Base-by-base conservation (phyloP, 208 protist genomes). In the Borovskyia barvae region DNA sequence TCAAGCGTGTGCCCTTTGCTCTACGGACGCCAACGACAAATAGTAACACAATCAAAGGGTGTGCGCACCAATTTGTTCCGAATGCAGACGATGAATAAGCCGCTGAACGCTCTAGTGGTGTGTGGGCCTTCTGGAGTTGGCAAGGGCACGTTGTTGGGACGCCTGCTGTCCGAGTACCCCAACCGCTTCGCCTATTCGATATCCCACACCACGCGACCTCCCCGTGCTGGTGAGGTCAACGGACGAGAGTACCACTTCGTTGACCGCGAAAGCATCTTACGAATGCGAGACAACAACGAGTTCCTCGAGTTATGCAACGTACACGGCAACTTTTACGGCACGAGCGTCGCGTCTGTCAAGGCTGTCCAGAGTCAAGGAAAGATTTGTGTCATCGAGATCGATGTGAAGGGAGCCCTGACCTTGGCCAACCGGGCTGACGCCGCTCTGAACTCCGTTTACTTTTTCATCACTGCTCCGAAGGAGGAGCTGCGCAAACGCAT, bases 271-370 rank as follows among this genome's bases (percentile, higher is more conserved):
- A 66, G 48, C 19, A 83, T 97, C 20, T 24, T 90, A 9, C 49
- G 75, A 48, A 75, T 96, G 77, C 68, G 75, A 17, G 75, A 76
- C 47, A 54, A 79, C 35, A 83, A 84, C 36, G 75, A 85, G 51
- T 97, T 98, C 60, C 52, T 98, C 29, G 94, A 98, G 73, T 36
- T 85, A 17, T 95, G 91, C 66, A 64, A 92, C 22, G 93, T 98
- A 25, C 95, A 98, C 77, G 91, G 92, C 37, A 98, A 98, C 73
- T 74, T 94, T 42, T 98, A 98, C 77, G 97, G 97, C 48, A 98
- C 97, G n/a, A 83, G 71, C 37, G 68, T 86, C 22, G 72, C 58
- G 6, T 88, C 92, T 6, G 80, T 98, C 17, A 51, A 82, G 11
- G 61, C 62, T 14, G 93, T 98, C 12, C 61, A 74, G 26, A 62